Evolutionary conservation across 441 rosid genomes (phyloP).

Genomic region (Viola pubescens): DNA sequence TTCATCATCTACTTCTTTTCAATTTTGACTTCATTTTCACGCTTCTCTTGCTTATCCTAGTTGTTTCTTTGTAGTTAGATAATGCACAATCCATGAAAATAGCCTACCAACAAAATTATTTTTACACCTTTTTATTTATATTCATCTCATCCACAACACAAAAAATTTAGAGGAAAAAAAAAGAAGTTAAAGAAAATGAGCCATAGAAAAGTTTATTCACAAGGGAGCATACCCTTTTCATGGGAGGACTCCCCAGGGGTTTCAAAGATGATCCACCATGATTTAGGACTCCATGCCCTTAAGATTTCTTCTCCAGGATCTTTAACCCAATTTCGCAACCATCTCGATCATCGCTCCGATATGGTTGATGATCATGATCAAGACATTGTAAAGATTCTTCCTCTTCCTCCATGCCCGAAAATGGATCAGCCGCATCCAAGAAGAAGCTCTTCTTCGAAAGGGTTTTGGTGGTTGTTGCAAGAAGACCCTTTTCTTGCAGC

Average conservation of each 20-base stretch:
- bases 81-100: constrained; percentile 25
- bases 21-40: constrained; percentile 30
- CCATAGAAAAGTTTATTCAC: constrained; percentile 39
- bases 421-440: constrained; percentile 6
- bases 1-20: constrained; percentile 24
- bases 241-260: constrained; percentile 60
- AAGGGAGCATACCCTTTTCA: constrained; percentile 55
- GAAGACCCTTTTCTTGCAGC: constrained; percentile 59
- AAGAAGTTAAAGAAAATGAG: constrained; percentile 19
- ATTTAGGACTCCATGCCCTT: constrained; percentile 4
- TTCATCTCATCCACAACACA: not conserved
- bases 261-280: constrained; percentile 27
- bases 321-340: not conserved
- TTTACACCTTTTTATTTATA: not conserved
- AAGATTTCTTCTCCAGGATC: constrained; percentile 10
- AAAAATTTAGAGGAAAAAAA: not conserved
- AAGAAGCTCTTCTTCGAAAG: constrained; percentile 30
- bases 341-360: not conserved
- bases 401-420: constrained; percentile 40
- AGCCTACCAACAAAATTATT: not conserved
- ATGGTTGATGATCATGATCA: not conserved
- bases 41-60: constrained; percentile 25
- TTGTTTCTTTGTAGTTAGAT: constrained; percentile 25
- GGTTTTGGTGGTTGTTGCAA: constrained; percentile 32
- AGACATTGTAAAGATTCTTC: constrained; percentile 20